Evolutionary conservation across 805 yeast genomes (phyloP), one percentile per base, ranked within the genome.

Genomic region (Pichia phayaonensis): DNA sequence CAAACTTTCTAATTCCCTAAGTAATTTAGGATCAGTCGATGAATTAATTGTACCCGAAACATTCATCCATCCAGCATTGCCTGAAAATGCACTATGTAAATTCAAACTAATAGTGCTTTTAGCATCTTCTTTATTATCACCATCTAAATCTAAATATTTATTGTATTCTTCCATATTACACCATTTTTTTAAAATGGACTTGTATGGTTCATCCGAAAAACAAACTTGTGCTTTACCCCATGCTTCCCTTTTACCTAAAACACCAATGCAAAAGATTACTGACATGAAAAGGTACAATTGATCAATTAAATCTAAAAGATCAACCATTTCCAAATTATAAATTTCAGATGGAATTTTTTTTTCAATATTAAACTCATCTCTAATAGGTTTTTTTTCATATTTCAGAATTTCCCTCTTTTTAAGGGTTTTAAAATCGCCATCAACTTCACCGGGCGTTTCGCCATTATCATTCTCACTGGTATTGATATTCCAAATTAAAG

Each of bases 201-300:
- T 63, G 29, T 59, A 49, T 24, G 55, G 55, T 2, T 24, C 18
- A 3, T 57, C 56, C 8, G 62, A 50, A 47, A 57, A 63, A 38
- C 60, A 57, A 27, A 62, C 48, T 47, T 63, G 62, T 1, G 65
- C 57, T 44, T 59, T 50, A 5, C 64, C 65, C 66, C 62, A 63
- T 11, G 65, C 63, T 56, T 52, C 56, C 43, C 61, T 44, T 20
- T 55, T 58, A 10, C 65, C 59, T 8, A 61, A 45, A 3, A 62
- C 60, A 16, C 62, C 58, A 40, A 58, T 48, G 13, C 55, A 56
- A 23, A 64, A 44, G 3, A 64, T 36, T 20, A 64, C 34, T 24
- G 64, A 60, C 29, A 60, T 55, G 45, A 58, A 58, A 15, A 52
- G 49, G 49, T 62, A 63, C 6, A 62, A 46, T 24, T 64, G 63